phyloP scores from a whole-genome alignment of 2,329 filamentous ascomycete genomes.

The Trichoderma asperellum region DNA sequence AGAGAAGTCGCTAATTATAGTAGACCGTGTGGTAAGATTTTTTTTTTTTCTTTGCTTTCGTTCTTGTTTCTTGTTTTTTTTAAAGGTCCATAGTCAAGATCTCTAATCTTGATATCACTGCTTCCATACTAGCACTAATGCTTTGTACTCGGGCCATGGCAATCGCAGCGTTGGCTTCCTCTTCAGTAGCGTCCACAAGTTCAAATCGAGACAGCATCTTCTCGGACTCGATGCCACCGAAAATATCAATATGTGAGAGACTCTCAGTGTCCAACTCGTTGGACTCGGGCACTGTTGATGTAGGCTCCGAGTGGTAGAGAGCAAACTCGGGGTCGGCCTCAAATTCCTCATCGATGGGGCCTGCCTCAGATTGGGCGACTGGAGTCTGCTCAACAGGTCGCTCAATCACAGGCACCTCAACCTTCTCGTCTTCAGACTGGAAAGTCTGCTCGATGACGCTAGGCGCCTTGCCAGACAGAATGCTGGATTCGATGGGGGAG shows the following conservation, averaged over 20 bases:
- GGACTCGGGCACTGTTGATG: slow-evolving; percentile 35
- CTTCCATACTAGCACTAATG: slow-evolving; percentile 47
- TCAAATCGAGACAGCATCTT: slow-evolving; percentile 67
- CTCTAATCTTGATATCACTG: slow-evolving; percentile 45
- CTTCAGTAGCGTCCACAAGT: slow-evolving; percentile 62
- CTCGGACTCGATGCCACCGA: slow-evolving; percentile 62
- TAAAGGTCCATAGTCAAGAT: slow-evolving; percentile 44
- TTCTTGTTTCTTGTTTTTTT: not conserved
- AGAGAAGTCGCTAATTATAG: slow-evolving; percentile 11
- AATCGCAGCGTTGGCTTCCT: slow-evolving; percentile 49
- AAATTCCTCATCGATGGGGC: slow-evolving; percentile 56
- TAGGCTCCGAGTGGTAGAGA: slow-evolving; percentile 57
- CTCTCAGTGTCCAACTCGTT: slow-evolving; percentile 47
- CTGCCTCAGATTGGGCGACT: slow-evolving; percentile 35
- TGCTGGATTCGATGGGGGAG: slow-evolving; percentile 59
- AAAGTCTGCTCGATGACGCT: slow-evolving; percentile 54
- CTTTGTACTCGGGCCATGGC: slow-evolving; percentile 56
- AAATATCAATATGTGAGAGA: slow-evolving; percentile 48
- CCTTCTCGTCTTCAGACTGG: slow-evolving; percentile 56
- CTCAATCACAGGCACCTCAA: slow-evolving; percentile 59
- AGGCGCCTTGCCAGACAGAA: slow-evolving; percentile 72
- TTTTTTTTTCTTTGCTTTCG: not conserved
- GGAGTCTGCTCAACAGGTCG: slow-evolving; percentile 47
- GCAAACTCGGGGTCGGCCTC: slow-evolving; percentile 66
- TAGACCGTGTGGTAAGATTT: not conserved